Conservation (phyloP, 1,284 basidiomycete species). For the Cryptococcus jaspeensis region DNA sequence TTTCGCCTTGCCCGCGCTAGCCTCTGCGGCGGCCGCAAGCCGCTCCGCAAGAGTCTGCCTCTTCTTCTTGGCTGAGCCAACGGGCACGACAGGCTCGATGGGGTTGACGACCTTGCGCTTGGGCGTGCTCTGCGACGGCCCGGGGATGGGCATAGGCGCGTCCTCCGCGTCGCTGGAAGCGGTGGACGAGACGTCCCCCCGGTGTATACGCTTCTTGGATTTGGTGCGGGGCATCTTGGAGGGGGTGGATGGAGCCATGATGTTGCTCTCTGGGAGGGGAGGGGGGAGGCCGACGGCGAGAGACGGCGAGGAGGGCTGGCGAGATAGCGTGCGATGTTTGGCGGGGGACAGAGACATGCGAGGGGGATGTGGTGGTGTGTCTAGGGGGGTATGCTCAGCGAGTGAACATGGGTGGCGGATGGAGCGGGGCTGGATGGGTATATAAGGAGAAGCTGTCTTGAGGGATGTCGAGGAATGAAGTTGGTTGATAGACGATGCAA, state of each 20-base stretch:
- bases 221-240: slow-evolving; percentile 18
- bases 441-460: neutral
- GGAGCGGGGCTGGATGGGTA: no score
- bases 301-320: slow-evolving; percentile 33
- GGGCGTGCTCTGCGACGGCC: slow-evolving; percentile 18
- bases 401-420: no score
- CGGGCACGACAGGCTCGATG: slow-evolving; percentile 17
- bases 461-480: neutral
- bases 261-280: slow-evolving; percentile 26
- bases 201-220: slow-evolving; percentile 23
- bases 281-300: slow-evolving; percentile 37
- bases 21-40: slow-evolving; percentile 20
- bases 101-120: slow-evolving; percentile 28
- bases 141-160: neutral
- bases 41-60: slow-evolving; percentile 31
- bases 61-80: slow-evolving; percentile 22
- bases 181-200: slow-evolving; percentile 39
- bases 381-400: no score
- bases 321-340: slow-evolving; percentile 30
- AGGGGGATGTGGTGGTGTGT: no score
- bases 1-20: slow-evolving; percentile 14
- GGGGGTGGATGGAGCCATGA: slow-evolving; percentile 23
- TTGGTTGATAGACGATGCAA: no score
- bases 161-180: slow-evolving; percentile 25
- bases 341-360: slow-evolving; percentile 15